Percentiles rank a stretch among this genome's conserved stretches.
Conservation (phyloP, 768 basidiomycete species). For the Mycena chlorophos region DNA sequence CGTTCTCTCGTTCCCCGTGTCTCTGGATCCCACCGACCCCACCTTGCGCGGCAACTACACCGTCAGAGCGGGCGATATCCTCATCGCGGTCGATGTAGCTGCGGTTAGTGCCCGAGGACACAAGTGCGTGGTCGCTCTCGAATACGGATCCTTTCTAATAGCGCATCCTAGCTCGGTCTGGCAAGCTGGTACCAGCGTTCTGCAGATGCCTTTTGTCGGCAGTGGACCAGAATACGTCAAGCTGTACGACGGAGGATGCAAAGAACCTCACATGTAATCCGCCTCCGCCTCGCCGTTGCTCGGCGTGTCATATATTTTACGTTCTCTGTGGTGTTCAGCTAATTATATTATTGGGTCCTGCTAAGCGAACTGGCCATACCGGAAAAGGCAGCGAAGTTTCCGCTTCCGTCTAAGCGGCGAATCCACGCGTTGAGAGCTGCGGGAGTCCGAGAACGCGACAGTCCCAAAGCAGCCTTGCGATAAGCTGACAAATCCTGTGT, state of each 20-base stretch:
- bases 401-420: too few relatives aligned
- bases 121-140: conserved; percentile 8
- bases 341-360: too few relatives aligned
- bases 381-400: too few relatives aligned
- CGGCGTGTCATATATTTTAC: too few relatives aligned
- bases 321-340: too few relatives aligned
- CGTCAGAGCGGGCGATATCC: conserved; percentile 9
- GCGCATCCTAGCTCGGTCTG: conserved; percentile 10
- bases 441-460: too few relatives aligned
- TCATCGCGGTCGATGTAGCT: conserved; percentile 10
- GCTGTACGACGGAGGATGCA: conserved; percentile 11
- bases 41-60: conserved; percentile 11
- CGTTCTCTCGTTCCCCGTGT: conserved; percentile 11
- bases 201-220: conserved; percentile 15
- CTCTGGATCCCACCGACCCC: conserved; percentile 1
- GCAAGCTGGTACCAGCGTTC: conserved; percentile 7
- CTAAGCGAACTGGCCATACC: too few relatives aligned
- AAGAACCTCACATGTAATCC: conserved; percentile 8
- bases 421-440: too few relatives aligned
- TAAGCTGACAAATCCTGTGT: too few relatives aligned
- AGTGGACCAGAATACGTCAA: conserved; percentile 4
- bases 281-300: background rate
- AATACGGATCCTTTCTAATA: background rate
- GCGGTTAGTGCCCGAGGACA: conserved; percentile 7
- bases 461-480: too few relatives aligned